Evolutionary conservation across 108 stramenopile species (phyloP).

Genomic region (Phaeodactylum tricornutum): DNA sequence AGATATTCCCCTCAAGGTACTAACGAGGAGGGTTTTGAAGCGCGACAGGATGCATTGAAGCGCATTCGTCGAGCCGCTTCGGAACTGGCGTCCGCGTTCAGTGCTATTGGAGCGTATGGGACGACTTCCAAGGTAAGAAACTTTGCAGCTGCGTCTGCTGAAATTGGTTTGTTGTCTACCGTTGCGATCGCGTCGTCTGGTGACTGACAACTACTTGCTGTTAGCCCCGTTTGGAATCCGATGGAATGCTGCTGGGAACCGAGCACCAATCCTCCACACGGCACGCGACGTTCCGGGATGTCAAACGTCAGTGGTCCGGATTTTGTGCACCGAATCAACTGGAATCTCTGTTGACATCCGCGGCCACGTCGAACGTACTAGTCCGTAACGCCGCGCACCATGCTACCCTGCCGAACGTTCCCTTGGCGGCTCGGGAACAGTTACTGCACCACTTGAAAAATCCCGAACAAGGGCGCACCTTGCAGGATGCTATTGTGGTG

Average conservation of each 20-base stretch:
- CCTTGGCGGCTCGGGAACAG: slow-evolving; percentile 4
- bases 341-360: slow-evolving; percentile 19
- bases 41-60: slow-evolving; percentile 25
- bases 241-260: too few relatives aligned
- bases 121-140: slow-evolving; percentile 19
- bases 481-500: slow-evolving; percentile 24
- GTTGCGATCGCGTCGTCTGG: not conserved
- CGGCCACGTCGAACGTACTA: slow-evolving; percentile 7
- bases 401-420: slow-evolving; percentile 10
- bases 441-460: not conserved
- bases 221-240: not conserved
- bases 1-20: not conserved
- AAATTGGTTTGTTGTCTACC: slow-evolving; percentile 5
- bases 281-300: slow-evolving; percentile 49
- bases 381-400: slow-evolving; percentile 10
- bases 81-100: slow-evolving; percentile 64
- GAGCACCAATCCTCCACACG: too few relatives aligned
- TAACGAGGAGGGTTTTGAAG: not conserved
- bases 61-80: slow-evolving; percentile 41
- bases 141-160: not conserved
- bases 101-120: slow-evolving; percentile 65
- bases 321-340: slow-evolving; percentile 20
- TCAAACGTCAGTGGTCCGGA: slow-evolving; percentile 31
- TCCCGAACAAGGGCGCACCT: slow-evolving; percentile 7
- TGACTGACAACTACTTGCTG: not conserved